Evolutionary conservation across 495 filamentous ascomycete species (phyloP).

Genomic region (Apiosordaria backusii): DNA sequence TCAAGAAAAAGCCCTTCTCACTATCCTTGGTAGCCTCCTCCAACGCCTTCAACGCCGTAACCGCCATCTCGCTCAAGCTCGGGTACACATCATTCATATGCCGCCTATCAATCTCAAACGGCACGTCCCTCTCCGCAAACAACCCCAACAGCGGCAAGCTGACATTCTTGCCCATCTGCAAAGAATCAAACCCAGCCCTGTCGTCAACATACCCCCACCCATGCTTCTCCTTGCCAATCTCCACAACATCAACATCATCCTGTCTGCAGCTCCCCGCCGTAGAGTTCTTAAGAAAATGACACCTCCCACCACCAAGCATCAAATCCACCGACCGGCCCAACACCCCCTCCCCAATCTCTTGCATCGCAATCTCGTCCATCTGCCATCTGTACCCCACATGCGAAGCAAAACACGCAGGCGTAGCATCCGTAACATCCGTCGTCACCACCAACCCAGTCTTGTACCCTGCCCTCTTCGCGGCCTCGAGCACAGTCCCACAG

Average conservation of each 20-base stretch:
- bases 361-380: constrained; percentile 86
- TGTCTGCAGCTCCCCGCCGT: constrained; percentile 71
- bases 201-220: constrained; percentile 76
- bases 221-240: constrained; percentile 62
- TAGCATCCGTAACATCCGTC: constrained; percentile 92
- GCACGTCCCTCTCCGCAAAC: constrained; percentile 79
- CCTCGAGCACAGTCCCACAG: constrained; percentile 92
- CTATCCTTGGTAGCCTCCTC: constrained; percentile 78
- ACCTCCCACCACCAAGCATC: constrained; percentile 87
- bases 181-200: constrained; percentile 71
- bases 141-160: constrained; percentile 84
- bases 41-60: constrained; percentile 72
- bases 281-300: constrained; percentile 84
- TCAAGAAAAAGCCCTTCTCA: constrained; percentile 94
- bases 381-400: constrained; percentile 77
- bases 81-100: constrained; percentile 77
- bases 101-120: constrained; percentile 86
- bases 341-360: constrained; percentile 78
- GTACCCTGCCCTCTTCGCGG: constrained; percentile 86
- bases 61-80: constrained; percentile 87
- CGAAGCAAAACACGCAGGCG: constrained; percentile 91
- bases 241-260: constrained; percentile 67
- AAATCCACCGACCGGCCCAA: constrained; percentile 85
- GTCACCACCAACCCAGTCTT: constrained; percentile 93
- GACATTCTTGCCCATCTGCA: constrained; percentile 64